phyloP scores from a whole-genome alignment of 2,329 filamentous ascomycete species.

The Diaporthe helianthi region DNA sequence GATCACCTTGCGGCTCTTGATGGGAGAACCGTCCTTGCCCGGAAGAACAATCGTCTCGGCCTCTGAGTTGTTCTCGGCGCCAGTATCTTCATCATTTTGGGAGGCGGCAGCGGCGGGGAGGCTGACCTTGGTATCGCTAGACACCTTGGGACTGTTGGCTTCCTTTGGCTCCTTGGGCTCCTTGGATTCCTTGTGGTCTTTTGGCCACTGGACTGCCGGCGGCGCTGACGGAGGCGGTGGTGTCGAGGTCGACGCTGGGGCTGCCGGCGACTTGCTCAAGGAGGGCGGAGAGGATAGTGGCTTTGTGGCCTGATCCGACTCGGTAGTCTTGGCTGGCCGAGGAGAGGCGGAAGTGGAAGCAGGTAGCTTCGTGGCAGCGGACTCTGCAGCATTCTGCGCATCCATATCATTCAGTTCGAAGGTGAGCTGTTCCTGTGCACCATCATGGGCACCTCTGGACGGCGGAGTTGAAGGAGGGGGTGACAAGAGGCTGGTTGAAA shows the following conservation, averaged over 20 bases:
- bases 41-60: constrained; percentile 75
- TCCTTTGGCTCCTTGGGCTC: constrained; percentile 16
- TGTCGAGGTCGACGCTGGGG: constrained; percentile 37
- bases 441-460: constrained; percentile 61
- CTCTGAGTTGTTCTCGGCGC: constrained; percentile 69
- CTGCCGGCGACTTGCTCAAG: constrained; percentile 40
- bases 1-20: constrained; percentile 67
- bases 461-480: constrained; percentile 40
- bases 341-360: constrained; percentile 40
- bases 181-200: background rate
- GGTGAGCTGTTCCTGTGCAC: constrained; percentile 59
- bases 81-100: constrained; percentile 49
- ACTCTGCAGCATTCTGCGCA: constrained; percentile 72
- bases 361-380: constrained; percentile 65
- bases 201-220: background rate
- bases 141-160: constrained; percentile 19
- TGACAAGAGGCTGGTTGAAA: constrained; percentile 34
- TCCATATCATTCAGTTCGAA: constrained; percentile 70
- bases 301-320: constrained; percentile 45
- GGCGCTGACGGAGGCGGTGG: constrained; percentile 12
- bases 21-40: constrained; percentile 70
- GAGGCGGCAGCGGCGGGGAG: constrained; percentile 40
- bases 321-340: constrained; percentile 34
- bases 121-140: constrained; percentile 42
- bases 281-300: constrained; percentile 36